Evolutionary conservation across 192 early-diverging fungal species (phyloP).

Genomic region (Mortierella antarctica): DNA sequence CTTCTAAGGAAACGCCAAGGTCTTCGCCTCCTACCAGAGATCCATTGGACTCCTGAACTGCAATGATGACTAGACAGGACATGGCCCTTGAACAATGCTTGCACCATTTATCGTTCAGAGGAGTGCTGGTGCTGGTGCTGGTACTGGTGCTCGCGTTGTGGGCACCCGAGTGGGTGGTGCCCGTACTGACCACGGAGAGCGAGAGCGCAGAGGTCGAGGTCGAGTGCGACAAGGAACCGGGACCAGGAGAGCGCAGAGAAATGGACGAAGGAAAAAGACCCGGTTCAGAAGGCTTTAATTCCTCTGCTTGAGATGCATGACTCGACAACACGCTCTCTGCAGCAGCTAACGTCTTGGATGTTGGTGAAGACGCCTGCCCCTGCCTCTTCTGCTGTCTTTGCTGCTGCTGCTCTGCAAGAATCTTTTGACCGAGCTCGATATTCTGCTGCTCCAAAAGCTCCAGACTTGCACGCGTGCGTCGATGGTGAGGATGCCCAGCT

Average conservation of each 20-base stretch:
- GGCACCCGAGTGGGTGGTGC: not conserved
- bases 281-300: too few species aligned
- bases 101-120: conserved; percentile 17
- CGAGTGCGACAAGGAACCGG: too few species aligned
- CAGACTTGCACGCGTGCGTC: conserved; percentile 8
- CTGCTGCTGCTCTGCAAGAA: conserved; percentile 1
- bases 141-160: not conserved
- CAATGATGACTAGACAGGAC: conserved; percentile 31
- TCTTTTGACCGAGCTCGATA: conserved; percentile 2
- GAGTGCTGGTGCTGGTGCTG: not conserved
- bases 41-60: conserved; percentile 10
- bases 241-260: too few species aligned
- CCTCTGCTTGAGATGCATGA: too few species aligned
- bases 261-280: too few species aligned
- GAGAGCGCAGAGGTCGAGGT: too few species aligned
- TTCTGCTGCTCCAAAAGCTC: conserved; percentile 11
- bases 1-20: not conserved
- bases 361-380: too few species aligned
- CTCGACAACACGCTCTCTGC: not conserved
- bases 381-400: too few species aligned
- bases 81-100: conserved; percentile 38
- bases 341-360: too few species aligned
- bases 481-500: conserved; percentile 28
- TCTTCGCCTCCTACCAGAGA: not conserved
- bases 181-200: too few species aligned